Base-by-base conservation (phyloP, 1,284 basidiomycete genomes). In the Thelephora terrestris region DNA sequence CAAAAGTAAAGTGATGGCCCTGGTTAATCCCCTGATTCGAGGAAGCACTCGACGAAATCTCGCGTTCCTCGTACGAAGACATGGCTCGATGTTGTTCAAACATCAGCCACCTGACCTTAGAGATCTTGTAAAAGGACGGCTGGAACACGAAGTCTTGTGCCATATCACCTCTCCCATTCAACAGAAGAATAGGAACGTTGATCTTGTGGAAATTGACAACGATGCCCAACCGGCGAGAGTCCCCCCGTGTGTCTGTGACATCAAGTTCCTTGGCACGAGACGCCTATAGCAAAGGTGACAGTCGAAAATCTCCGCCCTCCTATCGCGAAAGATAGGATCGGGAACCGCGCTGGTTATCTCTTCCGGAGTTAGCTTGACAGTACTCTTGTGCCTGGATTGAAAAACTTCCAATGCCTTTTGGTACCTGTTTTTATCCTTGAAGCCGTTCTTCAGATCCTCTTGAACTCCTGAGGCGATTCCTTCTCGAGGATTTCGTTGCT, bases 11-110 rank as follows among this genome's bases (percentile, higher is more conserved):
- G 9, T 27, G 25, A 27, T 9, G 25, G 25, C 9, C 4, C 9
- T 32, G 29, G 9, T 14, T 32, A 32, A 32, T 3, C 29, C 4
- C 9, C 29, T 3, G 12, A 32, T 32, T 32, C 29, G 29, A 61
- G 47, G 44, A 65, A 65, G 17, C 55, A 53, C 7, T 49, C 49
- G 7, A 65, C 53, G 34, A 62, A 55, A 62, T 47, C 46, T 58
- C 59, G 16, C 56, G 51, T 51, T 65, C 63, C 55, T 66, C 65
- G 43, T 52, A 56, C 56, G 20, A 62, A 56, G 48, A 55, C 58
- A 46, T 65, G 65, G 42, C 57, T 62, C 14, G 60, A 59, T n/a
- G n/a, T 16, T 58, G 43, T 34, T 55, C 55, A 27, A 66, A 58
- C n/a, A 55, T 58, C 44, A 57, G 47, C 64, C 60, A 65, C 38